Percentiles rank a stretch among this genome's conserved stretches.
Evolutionary conservation across 345 rosid species (phyloP).

Genomic region (Corchorus capsularis): DNA sequence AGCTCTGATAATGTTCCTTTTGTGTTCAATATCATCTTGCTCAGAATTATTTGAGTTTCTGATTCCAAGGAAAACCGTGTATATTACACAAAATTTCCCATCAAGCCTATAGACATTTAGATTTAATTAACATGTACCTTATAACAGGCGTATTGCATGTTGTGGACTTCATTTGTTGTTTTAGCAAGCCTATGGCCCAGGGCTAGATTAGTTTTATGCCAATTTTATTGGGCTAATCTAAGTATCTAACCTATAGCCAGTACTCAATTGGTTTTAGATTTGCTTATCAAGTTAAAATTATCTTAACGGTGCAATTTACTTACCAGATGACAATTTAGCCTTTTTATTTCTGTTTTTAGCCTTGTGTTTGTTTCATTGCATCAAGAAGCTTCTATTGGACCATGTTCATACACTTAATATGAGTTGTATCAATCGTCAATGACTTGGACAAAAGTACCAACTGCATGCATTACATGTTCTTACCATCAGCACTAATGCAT

Average conservation of each 20-base stretch:
- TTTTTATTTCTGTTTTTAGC: background rate
- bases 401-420: background rate
- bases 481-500: background rate
- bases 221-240: background rate
- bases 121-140: background rate
- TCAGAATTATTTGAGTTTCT: background rate
- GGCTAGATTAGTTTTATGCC: background rate
- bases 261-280: conserved; percentile 5
- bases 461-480: background rate
- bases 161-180: background rate
- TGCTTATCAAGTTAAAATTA: conserved; percentile 4
- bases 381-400: background rate
- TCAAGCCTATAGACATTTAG: background rate
- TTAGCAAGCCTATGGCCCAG: background rate
- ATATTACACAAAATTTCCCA: background rate
- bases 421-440: background rate
- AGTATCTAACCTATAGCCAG: background rate
- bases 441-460: background rate
- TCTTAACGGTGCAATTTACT: background rate
- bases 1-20: background rate
- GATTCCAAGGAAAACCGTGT: background rate
- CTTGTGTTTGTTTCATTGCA: background rate
- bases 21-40: background rate
- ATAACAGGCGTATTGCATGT: background rate
- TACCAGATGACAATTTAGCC: background rate